A percentile compares a stretch with the other conserved stretches of the same genome.
These are phyloP conservation scores for Vicia sativa DNA, from an alignment of 306 rosid genomes.

Conservation along the genomic window DNA sequence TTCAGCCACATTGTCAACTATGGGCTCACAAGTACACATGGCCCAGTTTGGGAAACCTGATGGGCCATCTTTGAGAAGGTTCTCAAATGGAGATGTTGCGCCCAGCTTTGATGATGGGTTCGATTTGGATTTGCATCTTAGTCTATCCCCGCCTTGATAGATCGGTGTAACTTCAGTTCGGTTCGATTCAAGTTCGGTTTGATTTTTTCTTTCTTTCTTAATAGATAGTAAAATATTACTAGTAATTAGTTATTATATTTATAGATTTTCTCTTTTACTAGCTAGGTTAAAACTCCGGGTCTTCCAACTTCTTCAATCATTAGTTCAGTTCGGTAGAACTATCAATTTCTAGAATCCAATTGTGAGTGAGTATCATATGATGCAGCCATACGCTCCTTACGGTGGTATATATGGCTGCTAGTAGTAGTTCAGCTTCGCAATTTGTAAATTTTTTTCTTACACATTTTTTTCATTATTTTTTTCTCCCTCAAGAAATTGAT, in stretches of 20 bases:
- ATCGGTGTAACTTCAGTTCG: no score
- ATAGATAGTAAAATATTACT: neutral
- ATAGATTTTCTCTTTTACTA: no score
- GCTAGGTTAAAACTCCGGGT: neutral
- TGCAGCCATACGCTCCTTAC: slow-evolving; percentile 7
- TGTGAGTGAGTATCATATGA: neutral
- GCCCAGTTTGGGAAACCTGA: slow-evolving; percentile 55
- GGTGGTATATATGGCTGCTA: neutral
- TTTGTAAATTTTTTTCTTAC: slow-evolving; percentile 47
- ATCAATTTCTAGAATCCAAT: no score
- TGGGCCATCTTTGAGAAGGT: slow-evolving; percentile 70
- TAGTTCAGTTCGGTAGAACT: no score
- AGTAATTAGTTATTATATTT: neutral
- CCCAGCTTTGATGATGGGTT: slow-evolving; percentile 72
- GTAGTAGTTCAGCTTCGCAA: slow-evolving; percentile 14
- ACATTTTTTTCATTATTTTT: no score
- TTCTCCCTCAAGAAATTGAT: slow-evolving; percentile 34
- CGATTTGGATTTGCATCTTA: slow-evolving; percentile 84
- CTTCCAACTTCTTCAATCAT: no score
- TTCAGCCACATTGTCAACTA: slow-evolving; percentile 45
- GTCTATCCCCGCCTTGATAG: slow-evolving; percentile 71
- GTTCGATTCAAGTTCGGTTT: no score
- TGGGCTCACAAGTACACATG: slow-evolving; percentile 61
- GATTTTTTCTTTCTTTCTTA: neutral
- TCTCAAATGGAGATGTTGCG: slow-evolving; percentile 61